Evolutionary conservation across 139 green algal species (phyloP), one percentile per base, ranked within the genome.

Genomic region (Desmodesmus armatus): DNA sequence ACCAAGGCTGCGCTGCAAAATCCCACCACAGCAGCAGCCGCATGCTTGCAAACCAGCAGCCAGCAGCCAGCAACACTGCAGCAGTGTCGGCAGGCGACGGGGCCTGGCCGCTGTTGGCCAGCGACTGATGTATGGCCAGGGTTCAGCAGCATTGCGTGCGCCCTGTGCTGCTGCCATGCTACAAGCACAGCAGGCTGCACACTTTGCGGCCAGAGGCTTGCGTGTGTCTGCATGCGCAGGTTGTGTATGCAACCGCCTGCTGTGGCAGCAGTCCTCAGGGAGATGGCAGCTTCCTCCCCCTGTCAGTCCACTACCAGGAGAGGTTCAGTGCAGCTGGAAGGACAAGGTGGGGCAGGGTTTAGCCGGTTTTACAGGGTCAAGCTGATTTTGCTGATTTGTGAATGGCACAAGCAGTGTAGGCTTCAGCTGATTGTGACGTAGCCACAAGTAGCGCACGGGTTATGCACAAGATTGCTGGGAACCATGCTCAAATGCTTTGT

Each of bases 251-350:
- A 37, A 99, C 97, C 17, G 97, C 92, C 9, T 99, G 97, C 87
- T 93, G 90, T 39, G 88, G 67, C 6, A 37, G 86, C 25, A 89
- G 92, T 3, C 72, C 87, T 7, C 77, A 60, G 0, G 91, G 91
- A 25, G 95, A 97, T 75, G 95, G 93, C 78, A 91, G 88, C 44
- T 99, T 99, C 75, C 85, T 95, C 43, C 96, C 97, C 0, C 85
- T 99, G n/a, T 93, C 92, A 33, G 95, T 99, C 41, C 92, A 98
- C 75, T 99, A 99, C 87, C 74, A 93, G 33, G 97, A 99, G 91
- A 91, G 96, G 2, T 98, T 99, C 89, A 96, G 90, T 73, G 96
- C 97, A 23, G 97, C 94, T 11, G 97, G 97, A 9, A 84, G 88
- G 25, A 99, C 97, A 35, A 94, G 84, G 92, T 96, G 83, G 2